Conservation (phyloP, 1,139 yeast species). For the Lodderomyces theae region DNA sequence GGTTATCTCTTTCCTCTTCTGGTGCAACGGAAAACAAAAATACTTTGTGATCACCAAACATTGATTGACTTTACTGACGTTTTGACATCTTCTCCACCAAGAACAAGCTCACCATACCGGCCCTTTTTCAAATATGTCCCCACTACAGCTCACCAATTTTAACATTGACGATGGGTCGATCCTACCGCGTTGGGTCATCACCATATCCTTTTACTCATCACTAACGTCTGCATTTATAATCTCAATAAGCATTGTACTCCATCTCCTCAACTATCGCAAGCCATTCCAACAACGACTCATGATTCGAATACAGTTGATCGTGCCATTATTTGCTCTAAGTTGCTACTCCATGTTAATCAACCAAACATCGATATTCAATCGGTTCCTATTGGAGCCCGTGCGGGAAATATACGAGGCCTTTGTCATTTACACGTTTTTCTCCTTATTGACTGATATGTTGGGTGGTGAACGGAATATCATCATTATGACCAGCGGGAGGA, state of each 20-base stretch:
- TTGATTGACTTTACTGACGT: no score
- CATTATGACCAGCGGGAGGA: slow-evolving; percentile 67
- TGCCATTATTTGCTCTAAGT: slow-evolving; percentile 55
- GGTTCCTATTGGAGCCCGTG: slow-evolving; percentile 64
- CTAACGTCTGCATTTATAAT: slow-evolving; percentile 34
- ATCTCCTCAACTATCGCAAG: slow-evolving; percentile 67
- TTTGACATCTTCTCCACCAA: no score
- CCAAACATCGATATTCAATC: slow-evolving; percentile 33
- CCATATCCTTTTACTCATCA: slow-evolving; percentile 34
- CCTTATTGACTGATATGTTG: slow-evolving; percentile 73
- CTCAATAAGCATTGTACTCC: slow-evolving; percentile 29
- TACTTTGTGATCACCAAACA: no score
- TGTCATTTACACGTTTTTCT: slow-evolving; percentile 89
- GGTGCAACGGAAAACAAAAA: background rate
- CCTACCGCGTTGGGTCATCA: slow-evolving; percentile 33
- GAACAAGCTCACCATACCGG: no score
- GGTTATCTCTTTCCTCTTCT: background rate
- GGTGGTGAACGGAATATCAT: slow-evolving; percentile 92
- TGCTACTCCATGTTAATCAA: slow-evolving; percentile 53
- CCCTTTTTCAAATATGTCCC: slow-evolving; percentile 4
- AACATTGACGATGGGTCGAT: background rate
- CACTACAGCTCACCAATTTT: background rate
- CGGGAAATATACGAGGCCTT: slow-evolving; percentile 94
- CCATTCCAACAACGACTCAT: slow-evolving; percentile 86
- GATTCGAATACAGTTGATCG: slow-evolving; percentile 72